Conservation (phyloP, 1,139 yeast genomes). For the Lodderomyces orthopsilosis region DNA sequence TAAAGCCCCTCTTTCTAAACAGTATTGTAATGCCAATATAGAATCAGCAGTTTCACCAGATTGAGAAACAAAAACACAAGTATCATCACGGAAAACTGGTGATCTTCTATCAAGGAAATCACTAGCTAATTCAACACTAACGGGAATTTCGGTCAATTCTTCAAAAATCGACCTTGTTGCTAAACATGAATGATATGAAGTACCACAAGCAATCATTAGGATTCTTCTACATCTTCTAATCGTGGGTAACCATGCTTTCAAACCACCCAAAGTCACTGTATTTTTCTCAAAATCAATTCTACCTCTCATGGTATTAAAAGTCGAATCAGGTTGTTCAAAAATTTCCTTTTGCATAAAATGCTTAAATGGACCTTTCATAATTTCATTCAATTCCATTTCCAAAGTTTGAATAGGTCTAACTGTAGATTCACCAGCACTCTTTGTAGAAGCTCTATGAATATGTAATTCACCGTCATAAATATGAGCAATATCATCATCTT, state of each 20-base stretch:
- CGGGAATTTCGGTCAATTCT: conserved; percentile 95
- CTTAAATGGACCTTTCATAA: conserved; percentile 94
- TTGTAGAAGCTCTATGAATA: conserved; percentile 86
- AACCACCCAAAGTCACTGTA: conserved; percentile 83
- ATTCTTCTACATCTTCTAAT: conserved; percentile 94
- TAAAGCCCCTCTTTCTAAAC: conserved; percentile 94
- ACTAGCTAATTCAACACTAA: conserved; percentile 92
- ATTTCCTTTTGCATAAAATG: conserved; percentile 99
- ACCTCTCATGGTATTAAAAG: conserved; percentile 99
- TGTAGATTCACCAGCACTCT: conserved; percentile 86
- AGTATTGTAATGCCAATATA: conserved; percentile 93
- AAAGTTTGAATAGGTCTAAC: conserved; percentile 94
- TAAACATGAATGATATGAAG: conserved; percentile 96
- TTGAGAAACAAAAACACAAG: conserved; percentile 96
- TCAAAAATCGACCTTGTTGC: conserved; percentile 97
- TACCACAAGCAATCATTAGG: conserved; percentile 99
- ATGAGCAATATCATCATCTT: conserved; percentile 98
- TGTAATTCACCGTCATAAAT: conserved; percentile 97
- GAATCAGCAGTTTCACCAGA: conserved; percentile 99
- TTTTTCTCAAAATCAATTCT: conserved; percentile 88
- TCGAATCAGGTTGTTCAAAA: conserved; percentile 97
- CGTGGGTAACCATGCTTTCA: conserved; percentile 78
- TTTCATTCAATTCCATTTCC: conserved; percentile 95
- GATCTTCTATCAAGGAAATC: conserved; percentile 94
- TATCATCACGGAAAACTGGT: conserved; percentile 97